Evolutionary conservation across 2,329 filamentous ascomycete genomes (phyloP), one percentile per base, ranked within the genome.

Genomic region (Xylariaceae sp.): DNA sequence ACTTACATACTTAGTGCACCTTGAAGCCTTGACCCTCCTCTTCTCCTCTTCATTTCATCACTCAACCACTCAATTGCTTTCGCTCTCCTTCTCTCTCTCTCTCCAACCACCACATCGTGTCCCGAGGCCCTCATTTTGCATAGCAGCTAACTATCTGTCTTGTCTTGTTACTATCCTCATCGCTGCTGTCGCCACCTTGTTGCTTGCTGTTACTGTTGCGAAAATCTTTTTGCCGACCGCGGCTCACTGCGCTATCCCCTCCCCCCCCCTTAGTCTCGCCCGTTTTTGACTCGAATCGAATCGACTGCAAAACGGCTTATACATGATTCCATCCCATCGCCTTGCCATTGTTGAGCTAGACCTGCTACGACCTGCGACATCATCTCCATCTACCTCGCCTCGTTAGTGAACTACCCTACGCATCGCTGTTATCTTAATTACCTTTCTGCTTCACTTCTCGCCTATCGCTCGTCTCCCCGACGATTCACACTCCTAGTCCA

Each of bases 401-500:
- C 48, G 21, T 44, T 58, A 26, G 22, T 18, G 16, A 5, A 12
- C n/a, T 47, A 51, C 37, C 37, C 43, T 53, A 42, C 41, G 6
- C 47, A 58, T 54, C 56, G 43, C 50, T 46, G 45, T 49, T 56
- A 44, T 52, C n/a, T 45, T 58, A 57, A 57, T 51, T 46, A 43
- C 42, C 45, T 41, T 44, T 51, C 51, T 26, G 5, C 47, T 8
- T 26, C 36, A 47, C 21, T 26, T 40, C 30, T 26, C 22, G 15
- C 39, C 47, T 43, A 21, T 48, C 47, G 18, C 21, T 57, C 63
- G 67, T 19, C 68, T 60, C 44, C 65, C 63, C 43, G 57, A 63
- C 29, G 70, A 57, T 60, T n/a, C 58, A 43, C 52, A 52, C 46
- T 49, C 54, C 51, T 56, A 58, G 60, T 61, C 56, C 63, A 78